These are phyloP conservation scores for Kwoniella europaea DNA, from an alignment of 768 basidiomycete species.

Conservation along the genomic window DNA sequence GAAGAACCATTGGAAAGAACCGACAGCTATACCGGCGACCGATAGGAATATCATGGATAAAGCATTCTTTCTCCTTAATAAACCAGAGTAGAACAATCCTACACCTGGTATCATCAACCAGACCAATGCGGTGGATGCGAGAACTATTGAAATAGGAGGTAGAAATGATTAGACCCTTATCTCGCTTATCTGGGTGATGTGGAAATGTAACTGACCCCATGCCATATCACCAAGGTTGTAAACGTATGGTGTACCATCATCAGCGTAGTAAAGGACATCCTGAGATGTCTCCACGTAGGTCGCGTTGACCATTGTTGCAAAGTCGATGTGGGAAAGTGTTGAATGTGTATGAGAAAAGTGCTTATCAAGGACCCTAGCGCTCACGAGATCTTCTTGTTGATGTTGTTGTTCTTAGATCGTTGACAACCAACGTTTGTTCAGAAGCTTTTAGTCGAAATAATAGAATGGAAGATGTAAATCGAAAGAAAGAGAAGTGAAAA, in stretches of 20 bases:
- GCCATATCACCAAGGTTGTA: slow-evolving; percentile 58
- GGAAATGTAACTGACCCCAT: slow-evolving; percentile 40
- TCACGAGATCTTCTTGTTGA: not conserved
- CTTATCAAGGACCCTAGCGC: not conserved
- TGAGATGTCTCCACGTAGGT: slow-evolving; percentile 48
- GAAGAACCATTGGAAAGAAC: slow-evolving; percentile 65
- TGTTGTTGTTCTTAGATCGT: not conserved
- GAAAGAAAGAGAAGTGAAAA: slow-evolving; percentile 2
- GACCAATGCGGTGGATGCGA: slow-evolving; percentile 54
- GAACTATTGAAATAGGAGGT: slow-evolving; percentile 34
- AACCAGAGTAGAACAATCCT: slow-evolving; percentile 56
- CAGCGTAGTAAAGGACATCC: slow-evolving; percentile 47
- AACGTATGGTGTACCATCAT: slow-evolving; percentile 34
- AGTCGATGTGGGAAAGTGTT: not conserved
- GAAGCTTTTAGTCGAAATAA: not conserved
- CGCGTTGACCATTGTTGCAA: slow-evolving; percentile 52
- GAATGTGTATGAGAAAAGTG: not conserved
- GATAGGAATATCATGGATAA: slow-evolving; percentile 60
- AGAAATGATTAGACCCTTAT: slow-evolving; percentile 8
- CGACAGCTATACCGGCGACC: slow-evolving; percentile 57
- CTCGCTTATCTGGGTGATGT: not conserved
- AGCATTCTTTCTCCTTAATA: slow-evolving; percentile 61
- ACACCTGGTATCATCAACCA: slow-evolving; percentile 60
- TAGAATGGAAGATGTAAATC: not conserved
- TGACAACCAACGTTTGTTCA: not conserved